These are phyloP conservation scores for Amauroascus niger DNA, from an alignment of 2,329 filamentous ascomycete genomes.

Conservation along the genomic window DNA sequence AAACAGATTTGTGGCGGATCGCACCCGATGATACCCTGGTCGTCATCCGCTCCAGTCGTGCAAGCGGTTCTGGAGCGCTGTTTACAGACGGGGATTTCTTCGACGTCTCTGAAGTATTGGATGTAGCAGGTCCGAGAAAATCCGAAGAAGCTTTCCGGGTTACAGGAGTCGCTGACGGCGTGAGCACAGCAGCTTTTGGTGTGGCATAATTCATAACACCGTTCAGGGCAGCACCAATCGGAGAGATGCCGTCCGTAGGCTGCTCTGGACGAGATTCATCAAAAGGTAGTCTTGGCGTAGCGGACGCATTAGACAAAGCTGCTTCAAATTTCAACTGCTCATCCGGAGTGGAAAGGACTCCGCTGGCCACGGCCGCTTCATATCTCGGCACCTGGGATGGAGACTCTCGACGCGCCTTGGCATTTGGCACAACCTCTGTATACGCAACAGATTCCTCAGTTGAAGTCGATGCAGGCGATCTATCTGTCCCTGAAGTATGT, in stretches of 20 bases:
- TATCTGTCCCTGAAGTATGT: conserved; percentile 15
- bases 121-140: neutral
- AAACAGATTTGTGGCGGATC: conserved; percentile 61
- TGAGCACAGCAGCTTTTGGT: neutral
- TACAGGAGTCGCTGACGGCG: conserved; percentile 3
- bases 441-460: conserved; percentile 15
- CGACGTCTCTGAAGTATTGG: neutral
- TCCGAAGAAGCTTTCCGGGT: neutral
- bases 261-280: neutral
- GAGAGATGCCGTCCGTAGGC: neutral
- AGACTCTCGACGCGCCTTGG: neutral
- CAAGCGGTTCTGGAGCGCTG: conserved; percentile 16
- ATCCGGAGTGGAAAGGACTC: conserved; percentile 45
- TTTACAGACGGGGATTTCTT: neutral
- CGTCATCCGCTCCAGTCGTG: conserved; percentile 49
- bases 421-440: neutral
- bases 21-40: conserved; percentile 61
- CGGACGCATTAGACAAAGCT: conserved; percentile 37
- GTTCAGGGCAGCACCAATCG: neutral
- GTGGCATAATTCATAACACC: neutral
- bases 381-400: conserved; percentile 16
- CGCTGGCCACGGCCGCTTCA: conserved; percentile 22
- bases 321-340: conserved; percentile 50
- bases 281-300: neutral
- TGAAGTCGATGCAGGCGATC: conserved; percentile 15